Evolutionary conservation across 768 basidiomycete genomes (phyloP), one percentile per base, ranked within the genome.

Genomic region (Russula ochroleuca): DNA sequence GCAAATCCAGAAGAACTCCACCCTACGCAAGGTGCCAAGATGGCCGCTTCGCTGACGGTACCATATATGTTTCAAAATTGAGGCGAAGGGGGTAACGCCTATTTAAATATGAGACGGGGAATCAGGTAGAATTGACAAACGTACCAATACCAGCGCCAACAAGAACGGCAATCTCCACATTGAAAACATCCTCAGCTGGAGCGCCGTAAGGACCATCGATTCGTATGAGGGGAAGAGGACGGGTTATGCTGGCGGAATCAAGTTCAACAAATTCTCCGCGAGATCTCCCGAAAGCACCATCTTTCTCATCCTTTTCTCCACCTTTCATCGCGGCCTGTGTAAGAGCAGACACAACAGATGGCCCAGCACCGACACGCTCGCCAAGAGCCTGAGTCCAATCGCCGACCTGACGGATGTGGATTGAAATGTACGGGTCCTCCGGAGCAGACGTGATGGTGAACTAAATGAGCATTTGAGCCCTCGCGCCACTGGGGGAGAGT

Each of bases 391-490:
- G 82, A 4, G 93, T 94, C 78, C 83, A 93, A 74, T 94, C 92
- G 65, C 94, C 94, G 51, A 91, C 93, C 79, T 96, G 94, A 73
- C 93, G 90, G 70, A 98, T 88, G 74, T 97, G 94, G 57, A 96
- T 75, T 28, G 92, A 93, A 50, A 97, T 83, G 72, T 92, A 96
- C 2, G 93, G 90, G 70, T 97, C 95, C 69, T 94, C 92, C 3
- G 94, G 94, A 15, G 94, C 92, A 43, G 93, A 95, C 0, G 93
- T 94, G 77, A 95, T 95, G 43, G 93, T 94, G 76, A 96, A 95
- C 90, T 94, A 70, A 19, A 45, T 47, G 23, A 53, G 28, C 53
- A 9, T 23, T 54, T 68, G 56, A 61, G 53, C n/a, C 17, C n/a
- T 50, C 41, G 45, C 25, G 13, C 51, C 37, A 50, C 9, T 25